Evolutionary conservation across 177 flowering plant genomes (phyloP).

Genomic region (Vitis hybrid): DNA sequence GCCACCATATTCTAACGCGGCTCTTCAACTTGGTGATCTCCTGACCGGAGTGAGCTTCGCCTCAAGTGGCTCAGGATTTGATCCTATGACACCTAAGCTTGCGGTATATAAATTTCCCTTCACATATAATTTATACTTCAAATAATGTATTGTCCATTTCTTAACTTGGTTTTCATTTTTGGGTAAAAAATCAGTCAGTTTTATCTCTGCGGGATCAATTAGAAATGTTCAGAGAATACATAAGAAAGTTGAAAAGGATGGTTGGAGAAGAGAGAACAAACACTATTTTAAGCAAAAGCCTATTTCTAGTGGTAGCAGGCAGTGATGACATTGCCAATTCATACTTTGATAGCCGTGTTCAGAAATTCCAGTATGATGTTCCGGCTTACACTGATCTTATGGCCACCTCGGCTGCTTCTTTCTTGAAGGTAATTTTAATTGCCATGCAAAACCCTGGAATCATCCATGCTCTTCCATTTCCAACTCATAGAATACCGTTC

Average conservation of each 20-base stretch:
- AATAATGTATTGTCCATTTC: too few species aligned
- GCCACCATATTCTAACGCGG: conserved; percentile 63
- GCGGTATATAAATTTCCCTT: conserved; percentile 28
- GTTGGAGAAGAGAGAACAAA: conserved; percentile 25
- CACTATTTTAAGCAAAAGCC: not conserved
- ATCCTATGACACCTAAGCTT: conserved; percentile 40
- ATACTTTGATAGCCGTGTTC: not conserved
- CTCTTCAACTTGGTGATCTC: conserved; percentile 40
- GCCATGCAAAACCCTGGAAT: too few species aligned
- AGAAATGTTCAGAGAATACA: conserved; percentile 25
- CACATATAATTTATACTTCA: too few species aligned
- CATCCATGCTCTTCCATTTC: too few species aligned
- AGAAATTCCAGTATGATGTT: conserved; percentile 15
- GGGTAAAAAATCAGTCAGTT: conserved; percentile 1
- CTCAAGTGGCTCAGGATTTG: conserved; percentile 63
- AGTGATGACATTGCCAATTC: conserved; percentile 21
- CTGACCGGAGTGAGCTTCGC: conserved; percentile 75
- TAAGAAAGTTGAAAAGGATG: conserved; percentile 10
- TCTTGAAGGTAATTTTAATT: conserved; percentile 5
- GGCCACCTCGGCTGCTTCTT: not conserved
- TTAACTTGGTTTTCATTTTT: not conserved
- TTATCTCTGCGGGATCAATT: conserved; percentile 12
- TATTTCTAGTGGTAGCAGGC: conserved; percentile 14
- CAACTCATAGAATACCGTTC: too few species aligned
- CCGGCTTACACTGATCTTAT: conserved; percentile 15